Conservation (phyloP, 257 asterid genomes). For the Primulina tabacum region DNA sequence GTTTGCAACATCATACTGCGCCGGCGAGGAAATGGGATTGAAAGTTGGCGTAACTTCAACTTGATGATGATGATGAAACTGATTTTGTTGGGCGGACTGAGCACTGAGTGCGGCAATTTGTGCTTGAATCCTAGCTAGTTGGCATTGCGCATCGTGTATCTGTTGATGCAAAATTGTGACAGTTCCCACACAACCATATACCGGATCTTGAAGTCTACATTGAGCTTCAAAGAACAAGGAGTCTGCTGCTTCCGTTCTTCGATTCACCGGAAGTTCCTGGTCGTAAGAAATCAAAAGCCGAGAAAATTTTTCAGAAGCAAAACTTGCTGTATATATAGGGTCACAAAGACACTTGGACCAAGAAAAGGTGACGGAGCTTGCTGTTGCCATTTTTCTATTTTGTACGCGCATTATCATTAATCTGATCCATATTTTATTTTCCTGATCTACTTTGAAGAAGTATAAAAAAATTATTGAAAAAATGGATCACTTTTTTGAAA, state of each 20-base stretch:
- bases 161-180: slow-evolving; percentile 43
- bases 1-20: no score
- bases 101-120: slow-evolving; percentile 29
- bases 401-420: no score
- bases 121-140: slow-evolving; percentile 50
- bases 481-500: no score
- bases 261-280: slow-evolving; percentile 52
- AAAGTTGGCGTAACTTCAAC: neutral
- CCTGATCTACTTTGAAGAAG: no score
- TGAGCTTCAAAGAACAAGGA: slow-evolving; percentile 57
- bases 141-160: slow-evolving; percentile 34
- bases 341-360: no score
- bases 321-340: no score
- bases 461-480: no score
- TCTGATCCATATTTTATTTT: no score
- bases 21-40: neutral
- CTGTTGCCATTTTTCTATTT: no score
- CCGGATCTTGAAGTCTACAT: slow-evolving; percentile 55
- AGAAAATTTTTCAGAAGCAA: no score
- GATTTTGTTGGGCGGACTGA: slow-evolving; percentile 7
- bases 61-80: neutral
- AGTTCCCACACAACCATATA: slow-evolving; percentile 60
- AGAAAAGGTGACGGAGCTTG: no score
- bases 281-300: no score
- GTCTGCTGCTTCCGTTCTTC: slow-evolving; percentile 52